Conservation (phyloP, 1,284 basidiomycete species). For the Naganishia albida region DNA sequence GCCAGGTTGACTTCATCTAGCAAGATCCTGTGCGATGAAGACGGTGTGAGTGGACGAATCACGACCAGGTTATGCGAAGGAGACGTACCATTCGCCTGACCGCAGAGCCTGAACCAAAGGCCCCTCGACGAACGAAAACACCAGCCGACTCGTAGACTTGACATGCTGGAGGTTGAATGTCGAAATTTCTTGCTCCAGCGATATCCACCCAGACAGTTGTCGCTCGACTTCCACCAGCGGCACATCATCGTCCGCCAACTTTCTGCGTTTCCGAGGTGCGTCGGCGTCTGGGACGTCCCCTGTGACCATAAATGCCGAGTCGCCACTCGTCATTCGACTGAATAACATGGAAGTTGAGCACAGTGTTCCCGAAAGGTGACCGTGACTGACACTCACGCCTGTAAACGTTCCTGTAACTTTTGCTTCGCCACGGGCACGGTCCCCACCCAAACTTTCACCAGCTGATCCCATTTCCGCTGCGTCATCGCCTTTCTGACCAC, state of each 20-base stretch:
- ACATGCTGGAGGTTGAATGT: conserved; percentile 86
- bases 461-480: conserved; percentile 82
- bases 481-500: conserved; percentile 79
- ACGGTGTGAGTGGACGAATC: not conserved
- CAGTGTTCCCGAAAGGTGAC: not conserved
- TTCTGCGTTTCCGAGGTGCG: conserved; percentile 66
- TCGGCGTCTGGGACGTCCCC: conserved; percentile 39
- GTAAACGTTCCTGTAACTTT: conserved; percentile 29
- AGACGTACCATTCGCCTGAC: conserved; percentile 78
- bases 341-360: too few species aligned
- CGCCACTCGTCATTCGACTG: conserved; percentile 8
- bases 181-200: conserved; percentile 69
- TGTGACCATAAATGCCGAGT: not conserved
- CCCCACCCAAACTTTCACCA: conserved; percentile 81
- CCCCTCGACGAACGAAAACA: conserved; percentile 94
- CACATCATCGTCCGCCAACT: conserved; percentile 57
- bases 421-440: conserved; percentile 63
- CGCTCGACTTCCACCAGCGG: conserved; percentile 56
- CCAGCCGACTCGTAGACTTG: conserved; percentile 79
- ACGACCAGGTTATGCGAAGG: not conserved
- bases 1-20: conserved; percentile 97
- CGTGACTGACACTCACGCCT: conserved; percentile 8
- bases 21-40: conserved; percentile 69
- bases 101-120: conserved; percentile 90
- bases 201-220: conserved; percentile 63